phyloP scores from a whole-genome alignment of 371 early-diverging fungal species.

The Saksenaea vasiformis region DNA sequence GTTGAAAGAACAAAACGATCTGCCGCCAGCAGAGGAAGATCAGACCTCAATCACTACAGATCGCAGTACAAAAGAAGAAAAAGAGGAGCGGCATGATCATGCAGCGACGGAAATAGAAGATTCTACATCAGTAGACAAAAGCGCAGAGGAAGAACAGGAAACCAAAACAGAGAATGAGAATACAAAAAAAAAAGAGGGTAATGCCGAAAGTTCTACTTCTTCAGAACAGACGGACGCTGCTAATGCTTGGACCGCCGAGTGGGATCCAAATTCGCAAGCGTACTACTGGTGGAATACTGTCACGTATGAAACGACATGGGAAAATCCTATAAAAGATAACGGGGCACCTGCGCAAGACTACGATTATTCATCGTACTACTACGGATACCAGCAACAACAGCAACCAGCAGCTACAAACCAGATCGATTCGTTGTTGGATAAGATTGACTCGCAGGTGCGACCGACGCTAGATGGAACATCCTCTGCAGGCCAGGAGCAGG shows the following conservation, averaged over 20 bases:
- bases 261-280: slow-evolving; percentile 50
- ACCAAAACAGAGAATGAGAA: not conserved
- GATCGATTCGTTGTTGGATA: slow-evolving; percentile 37
- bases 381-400: slow-evolving; percentile 9
- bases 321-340: slow-evolving; percentile 26
- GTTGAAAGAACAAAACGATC: not conserved
- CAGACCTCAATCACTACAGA: not conserved
- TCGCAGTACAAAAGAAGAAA: not conserved
- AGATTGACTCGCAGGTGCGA: slow-evolving; percentile 42
- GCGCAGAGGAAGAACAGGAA: not conserved
- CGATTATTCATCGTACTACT: slow-evolving; percentile 8
- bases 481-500: slow-evolving; percentile 1
- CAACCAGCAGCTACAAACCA: slow-evolving; percentile 5
- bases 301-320: slow-evolving; percentile 64
- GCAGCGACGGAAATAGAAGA: not conserved
- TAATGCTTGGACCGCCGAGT: slow-evolving; percentile 52
- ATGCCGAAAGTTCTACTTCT: not conserved
- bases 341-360: not conserved
- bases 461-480: slow-evolving; percentile 27
- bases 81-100: not conserved
- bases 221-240: slow-evolving; percentile 8
- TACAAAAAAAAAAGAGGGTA: not conserved
- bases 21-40: not conserved
- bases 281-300: slow-evolving; percentile 68
- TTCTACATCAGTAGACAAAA: not conserved